phyloP scores from a whole-genome alignment of 345 rosid genomes.

The Hibiscus mutabilis region DNA sequence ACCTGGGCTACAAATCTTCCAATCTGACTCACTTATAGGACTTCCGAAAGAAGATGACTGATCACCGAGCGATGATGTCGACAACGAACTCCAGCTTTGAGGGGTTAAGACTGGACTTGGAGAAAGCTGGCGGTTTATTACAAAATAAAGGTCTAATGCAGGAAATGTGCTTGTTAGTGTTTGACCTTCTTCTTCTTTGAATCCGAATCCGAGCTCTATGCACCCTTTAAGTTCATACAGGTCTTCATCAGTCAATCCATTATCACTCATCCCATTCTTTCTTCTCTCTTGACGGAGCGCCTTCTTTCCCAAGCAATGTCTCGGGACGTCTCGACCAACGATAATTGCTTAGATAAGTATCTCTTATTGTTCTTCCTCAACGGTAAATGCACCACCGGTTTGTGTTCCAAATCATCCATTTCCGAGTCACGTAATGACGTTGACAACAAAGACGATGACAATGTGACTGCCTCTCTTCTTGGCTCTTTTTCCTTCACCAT shows the following conservation, averaged over 20 bases:
- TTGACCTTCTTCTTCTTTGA: constrained; percentile 76
- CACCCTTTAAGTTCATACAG: constrained; percentile 79
- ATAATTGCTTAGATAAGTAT: constrained; percentile 59
- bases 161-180: constrained; percentile 65
- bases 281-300: constrained; percentile 47
- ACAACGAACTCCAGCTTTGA: constrained; percentile 28
- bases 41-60: constrained; percentile 62
- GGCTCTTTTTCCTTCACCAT: constrained; percentile 24
- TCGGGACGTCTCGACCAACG: constrained; percentile 60
- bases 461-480: background rate
- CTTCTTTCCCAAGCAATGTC: constrained; percentile 86
- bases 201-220: constrained; percentile 92
- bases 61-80: constrained; percentile 28
- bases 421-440: constrained; percentile 11
- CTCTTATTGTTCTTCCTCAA: constrained; percentile 31
- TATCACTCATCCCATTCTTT: constrained; percentile 21
- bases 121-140: constrained; percentile 72
- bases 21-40: constrained; percentile 40
- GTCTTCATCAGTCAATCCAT: constrained; percentile 71
- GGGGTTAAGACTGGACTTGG: constrained; percentile 70
- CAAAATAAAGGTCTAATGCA: constrained; percentile 83
- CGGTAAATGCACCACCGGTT: constrained; percentile 33
- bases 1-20: constrained; percentile 86
- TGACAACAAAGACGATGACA: background rate
- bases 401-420: constrained; percentile 33